Evolutionary conservation across 2,329 filamentous ascomycete species (phyloP), one percentile per base, ranked within the genome.

Genomic region (Colletotrichum tropicicola): DNA sequence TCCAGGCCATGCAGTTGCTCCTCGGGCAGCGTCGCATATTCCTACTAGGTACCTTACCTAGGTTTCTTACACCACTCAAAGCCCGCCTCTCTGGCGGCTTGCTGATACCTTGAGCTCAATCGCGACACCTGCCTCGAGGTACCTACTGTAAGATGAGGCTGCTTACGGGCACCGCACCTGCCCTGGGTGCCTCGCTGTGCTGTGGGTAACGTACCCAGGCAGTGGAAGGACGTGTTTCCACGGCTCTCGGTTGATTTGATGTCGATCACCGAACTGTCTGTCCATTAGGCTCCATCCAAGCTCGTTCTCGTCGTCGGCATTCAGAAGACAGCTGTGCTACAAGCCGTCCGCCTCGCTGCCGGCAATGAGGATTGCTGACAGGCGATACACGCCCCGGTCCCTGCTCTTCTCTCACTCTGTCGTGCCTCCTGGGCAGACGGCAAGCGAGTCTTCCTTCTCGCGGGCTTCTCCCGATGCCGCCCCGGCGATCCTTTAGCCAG

Each of bases 281-380:
- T 10, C 27, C 35, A 6, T 44, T 23, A 10, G 21, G 12, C 49
- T 32, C 23, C n/a, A 21, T 57, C 45, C 10, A 15, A n/a, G 9
- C 8, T 58, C 52, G 60, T 64, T 59, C 48, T 64, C 55, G 55
- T 47, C 48, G 43, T 59, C 56, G 41, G 37, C 54, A 35, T 52
- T 15, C 37, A 37, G 17, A 30, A 39, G 39, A 13, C 17, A 49
- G 30, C 15, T 27, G 44, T 45, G 23, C 17, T n/a, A 27, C 45
- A 21, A 9, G 15, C 12, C n/a, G 25, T 15, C 32, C 21, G 51
- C 28, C 7, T 4, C 19, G 25, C 6, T 17, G 30, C 19, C 27
- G 32, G 39, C n/a, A n/a, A n/a, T n/a, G n/a, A n/a, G n/a, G n/a
- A n/a, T n/a, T n/a, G n/a, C n/a, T n/a, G n/a, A n/a, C n/a, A n/a